A percentile compares a stretch with the other conserved stretches of the same genome.
These are phyloP conservation scores for Uromyces viciae-fabae DNA, from an alignment of 1,284 basidiomycete species.

Conservation along the genomic window DNA sequence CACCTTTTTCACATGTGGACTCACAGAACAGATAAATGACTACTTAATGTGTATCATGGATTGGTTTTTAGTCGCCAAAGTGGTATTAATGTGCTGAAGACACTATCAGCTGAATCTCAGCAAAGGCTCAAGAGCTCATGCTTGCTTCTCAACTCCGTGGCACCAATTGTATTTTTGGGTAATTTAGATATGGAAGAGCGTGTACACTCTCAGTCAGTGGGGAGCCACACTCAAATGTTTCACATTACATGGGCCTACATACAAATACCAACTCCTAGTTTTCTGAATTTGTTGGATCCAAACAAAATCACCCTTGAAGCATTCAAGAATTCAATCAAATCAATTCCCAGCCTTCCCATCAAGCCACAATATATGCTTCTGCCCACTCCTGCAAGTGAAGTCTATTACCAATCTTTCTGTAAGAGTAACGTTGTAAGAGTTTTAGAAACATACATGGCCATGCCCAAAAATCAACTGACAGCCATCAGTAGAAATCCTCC, in stretches of 20 bases:
- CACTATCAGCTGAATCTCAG: not conserved
- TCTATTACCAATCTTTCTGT: not conserved
- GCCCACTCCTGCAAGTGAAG: not conserved
- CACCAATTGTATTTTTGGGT: not conserved
- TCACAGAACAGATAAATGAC: not conserved
- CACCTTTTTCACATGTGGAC: not conserved
- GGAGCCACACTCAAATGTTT: not conserved
- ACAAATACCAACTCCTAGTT: not conserved
- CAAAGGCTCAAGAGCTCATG: not conserved
- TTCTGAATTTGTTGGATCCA: not conserved
- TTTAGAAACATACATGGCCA: not conserved
- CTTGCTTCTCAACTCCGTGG: not conserved
- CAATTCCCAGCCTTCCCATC: not conserved
- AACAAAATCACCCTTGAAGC: not conserved
- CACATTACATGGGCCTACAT: conserved; percentile 11
- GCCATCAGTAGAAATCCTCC: not conserved
- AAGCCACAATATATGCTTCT: not conserved
- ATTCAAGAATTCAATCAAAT: not conserved
- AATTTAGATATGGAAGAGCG: not conserved
- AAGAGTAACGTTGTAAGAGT: not conserved
- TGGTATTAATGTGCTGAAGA: not conserved
- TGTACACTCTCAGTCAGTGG: not conserved
- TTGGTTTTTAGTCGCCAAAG: not conserved
- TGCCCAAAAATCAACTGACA: not conserved
- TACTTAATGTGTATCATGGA: not conserved